Percentiles rank a stretch among this genome's conserved stretches.
Evolutionary conservation across 495 filamentous ascomycete species (phyloP).

Genomic region (Aspergillus bridgeri): DNA sequence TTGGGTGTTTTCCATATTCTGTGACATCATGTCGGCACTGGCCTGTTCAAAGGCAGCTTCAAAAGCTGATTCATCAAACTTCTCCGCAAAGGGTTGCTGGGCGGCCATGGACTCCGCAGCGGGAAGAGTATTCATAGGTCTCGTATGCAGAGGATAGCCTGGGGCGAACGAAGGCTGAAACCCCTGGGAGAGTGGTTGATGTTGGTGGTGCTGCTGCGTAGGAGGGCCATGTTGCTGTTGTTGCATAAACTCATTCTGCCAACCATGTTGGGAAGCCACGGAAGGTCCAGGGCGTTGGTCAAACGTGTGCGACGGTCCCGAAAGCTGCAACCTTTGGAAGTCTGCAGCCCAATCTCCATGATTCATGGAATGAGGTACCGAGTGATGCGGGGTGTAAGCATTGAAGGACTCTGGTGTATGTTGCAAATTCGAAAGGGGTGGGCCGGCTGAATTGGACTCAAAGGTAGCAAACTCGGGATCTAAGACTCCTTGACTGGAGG

Average conservation of each 20-base stretch:
- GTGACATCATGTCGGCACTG: slow-evolving; percentile 36
- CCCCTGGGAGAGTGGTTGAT: slow-evolving; percentile 20
- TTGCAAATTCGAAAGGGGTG: slow-evolving; percentile 30
- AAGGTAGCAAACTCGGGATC: slow-evolving; percentile 73
- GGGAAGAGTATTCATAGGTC: slow-evolving; percentile 24
- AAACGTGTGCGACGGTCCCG: slow-evolving; percentile 30
- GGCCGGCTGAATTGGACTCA: slow-evolving; percentile 48
- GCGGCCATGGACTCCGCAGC: slow-evolving; percentile 13
- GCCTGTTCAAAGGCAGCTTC: slow-evolving; percentile 58
- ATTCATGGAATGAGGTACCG: slow-evolving; percentile 15
- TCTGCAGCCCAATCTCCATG: slow-evolving; percentile 45
- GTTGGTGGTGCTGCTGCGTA: slow-evolving; percentile 20
- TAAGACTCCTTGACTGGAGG: slow-evolving; percentile 50
- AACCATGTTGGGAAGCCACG: slow-evolving; percentile 34
- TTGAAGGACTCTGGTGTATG: slow-evolving; percentile 26
- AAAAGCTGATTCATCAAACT: slow-evolving; percentile 62
- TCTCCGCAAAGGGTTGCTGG: slow-evolving; percentile 22
- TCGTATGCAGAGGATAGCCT: slow-evolving; percentile 23
- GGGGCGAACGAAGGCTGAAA: slow-evolving; percentile 36
- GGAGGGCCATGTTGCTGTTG: slow-evolving; percentile 33
- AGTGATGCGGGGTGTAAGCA: slow-evolving; percentile 18
- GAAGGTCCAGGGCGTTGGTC: slow-evolving; percentile 33
- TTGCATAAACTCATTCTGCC: slow-evolving; percentile 54
- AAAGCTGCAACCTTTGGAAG: slow-evolving; percentile 48
- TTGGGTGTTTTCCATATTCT: slow-evolving; percentile 17